These are phyloP conservation scores for Cryptococcus jaspeensis DNA, from an alignment of 1,284 basidiomycete genomes.

Conservation along the genomic window DNA sequence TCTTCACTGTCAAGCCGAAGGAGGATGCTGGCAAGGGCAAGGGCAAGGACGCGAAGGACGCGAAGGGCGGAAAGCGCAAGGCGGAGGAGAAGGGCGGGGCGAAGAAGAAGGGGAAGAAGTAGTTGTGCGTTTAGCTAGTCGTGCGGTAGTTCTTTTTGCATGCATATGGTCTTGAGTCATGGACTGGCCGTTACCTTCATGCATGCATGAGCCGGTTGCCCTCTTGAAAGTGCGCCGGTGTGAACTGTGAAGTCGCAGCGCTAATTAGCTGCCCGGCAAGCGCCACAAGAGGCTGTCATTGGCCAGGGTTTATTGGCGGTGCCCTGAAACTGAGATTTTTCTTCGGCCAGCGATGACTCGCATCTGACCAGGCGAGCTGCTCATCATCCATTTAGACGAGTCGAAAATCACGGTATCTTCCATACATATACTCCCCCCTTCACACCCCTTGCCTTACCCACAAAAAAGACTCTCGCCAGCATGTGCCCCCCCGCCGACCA, in stretches of 20 bases:
- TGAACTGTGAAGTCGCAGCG: too few relatives aligned
- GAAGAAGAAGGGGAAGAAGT: constrained; percentile 23
- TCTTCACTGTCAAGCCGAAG: constrained; percentile 75
- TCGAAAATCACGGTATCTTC: not conserved
- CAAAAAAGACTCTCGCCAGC: constrained; percentile 2
- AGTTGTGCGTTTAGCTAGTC: not conserved
- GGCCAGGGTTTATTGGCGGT: not conserved
- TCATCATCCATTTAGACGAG: not conserved
- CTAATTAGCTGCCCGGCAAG: too few relatives aligned
- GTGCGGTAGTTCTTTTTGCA: not conserved
- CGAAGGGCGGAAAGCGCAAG: constrained; percentile 26
- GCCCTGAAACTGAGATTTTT: not conserved
- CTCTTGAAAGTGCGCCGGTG: too few relatives aligned
- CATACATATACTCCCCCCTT: not conserved
- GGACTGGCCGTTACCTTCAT: not conserved
- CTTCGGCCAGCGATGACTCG: not conserved
- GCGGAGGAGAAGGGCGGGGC: constrained; percentile 15
- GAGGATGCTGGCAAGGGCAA: constrained; percentile 32
- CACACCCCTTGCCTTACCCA: not conserved
- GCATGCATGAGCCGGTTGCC: not conserved
- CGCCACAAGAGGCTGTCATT: not conserved
- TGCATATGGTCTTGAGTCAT: not conserved
- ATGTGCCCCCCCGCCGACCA: constrained; percentile 67
- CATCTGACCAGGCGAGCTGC: too few relatives aligned
- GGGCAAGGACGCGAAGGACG: constrained; percentile 20